Percentiles rank a stretch among this genome's conserved stretches.
These are phyloP conservation scores for Deakozyma indianensis DNA, from an alignment of 805 yeast species.

Conservation along the genomic window DNA sequence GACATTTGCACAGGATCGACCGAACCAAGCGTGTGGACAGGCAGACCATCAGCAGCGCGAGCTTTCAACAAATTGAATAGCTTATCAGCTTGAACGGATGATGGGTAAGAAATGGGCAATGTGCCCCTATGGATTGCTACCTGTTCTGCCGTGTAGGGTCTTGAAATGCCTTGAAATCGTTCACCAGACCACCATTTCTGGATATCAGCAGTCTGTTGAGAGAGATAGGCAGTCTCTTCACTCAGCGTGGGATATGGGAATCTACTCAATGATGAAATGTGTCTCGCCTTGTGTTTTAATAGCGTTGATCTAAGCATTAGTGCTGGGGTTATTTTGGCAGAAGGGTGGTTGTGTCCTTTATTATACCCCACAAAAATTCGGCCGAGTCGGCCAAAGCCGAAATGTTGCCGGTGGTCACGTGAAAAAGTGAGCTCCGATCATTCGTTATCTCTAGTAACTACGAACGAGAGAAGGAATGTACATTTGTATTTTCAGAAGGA, in stretches of 20 bases:
- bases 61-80: conserved; percentile 31
- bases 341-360: not conserved
- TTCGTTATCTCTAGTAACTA: too few relatives aligned
- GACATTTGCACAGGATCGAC: conserved; percentile 52
- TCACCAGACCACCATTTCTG: conserved; percentile 37
- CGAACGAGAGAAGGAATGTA: too few relatives aligned
- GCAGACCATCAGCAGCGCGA: conserved; percentile 27
- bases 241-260: conserved; percentile 24
- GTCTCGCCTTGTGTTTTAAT: not conserved
- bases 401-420: not conserved
- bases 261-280: not conserved
- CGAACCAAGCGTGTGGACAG: conserved; percentile 45
- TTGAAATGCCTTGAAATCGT: conserved; percentile 31
- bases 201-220: conserved; percentile 23
- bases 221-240: conserved; percentile 20
- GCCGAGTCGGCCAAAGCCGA: conserved; percentile 1
- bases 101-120: conserved; percentile 25
- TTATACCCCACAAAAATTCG: not conserved
- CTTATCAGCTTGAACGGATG: conserved; percentile 40
- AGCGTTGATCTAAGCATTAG: not conserved
- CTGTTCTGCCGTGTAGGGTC: conserved; percentile 39
- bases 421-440: too few relatives aligned
- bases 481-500: too few relatives aligned
- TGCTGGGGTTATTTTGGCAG: not conserved
- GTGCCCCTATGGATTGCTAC: conserved; percentile 43